Base-by-base conservation (phyloP, 2,329 filamentous ascomycete genomes). In the Biscogniauxia sp. region DNA sequence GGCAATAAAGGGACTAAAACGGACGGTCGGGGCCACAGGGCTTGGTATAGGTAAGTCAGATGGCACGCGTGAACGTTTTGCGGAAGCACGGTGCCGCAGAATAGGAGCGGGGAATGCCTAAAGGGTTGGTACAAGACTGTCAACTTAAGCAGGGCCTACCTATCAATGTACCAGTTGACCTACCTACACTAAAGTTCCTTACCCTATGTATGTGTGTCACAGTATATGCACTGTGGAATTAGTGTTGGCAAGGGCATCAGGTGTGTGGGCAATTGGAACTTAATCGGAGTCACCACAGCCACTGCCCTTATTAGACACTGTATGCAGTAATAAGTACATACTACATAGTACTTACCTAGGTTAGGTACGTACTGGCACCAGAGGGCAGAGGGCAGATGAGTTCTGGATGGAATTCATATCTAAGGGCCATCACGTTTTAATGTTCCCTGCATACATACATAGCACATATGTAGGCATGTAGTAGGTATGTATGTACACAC, bases 1-100 rank as follows among this genome's bases (percentile, higher is more conserved):
- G 37, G 20, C 32, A 13, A n/a, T 26, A 23, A 20, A 55, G 55
- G 56, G 51, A 52, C 20, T 28, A 57, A 57, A 62, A 57, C 51
- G 23, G 56, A 64, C 60, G 51, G 55, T 62, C 62, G 15, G 41
- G 55, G 28, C 17, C 15, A 23, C 19, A 41, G 15, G 54, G 54
- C 11, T 53, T 19, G 59, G 58, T 53, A 56, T 11, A 45, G n/a
- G 37, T 45, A 45, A 45, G 37, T 45, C 37, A n/a, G 17, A 45
- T 45, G 37, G 37, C 37, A 45, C 13, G 37, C 5, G 37, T 45
- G 15, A 2, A 17, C 37, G n/a, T 45, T 45, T 6, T n/a, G n/a
- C 7, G 37, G 37, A 45, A 5, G 37, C n/a, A 6, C 7, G 37
- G 37, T 45, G 7, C 37, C 37, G 37, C 37, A 3, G 6, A 45